Evolutionary conservation across 2,329 filamentous ascomycete species (phyloP).

Genomic region (Botrytis cinerea): DNA sequence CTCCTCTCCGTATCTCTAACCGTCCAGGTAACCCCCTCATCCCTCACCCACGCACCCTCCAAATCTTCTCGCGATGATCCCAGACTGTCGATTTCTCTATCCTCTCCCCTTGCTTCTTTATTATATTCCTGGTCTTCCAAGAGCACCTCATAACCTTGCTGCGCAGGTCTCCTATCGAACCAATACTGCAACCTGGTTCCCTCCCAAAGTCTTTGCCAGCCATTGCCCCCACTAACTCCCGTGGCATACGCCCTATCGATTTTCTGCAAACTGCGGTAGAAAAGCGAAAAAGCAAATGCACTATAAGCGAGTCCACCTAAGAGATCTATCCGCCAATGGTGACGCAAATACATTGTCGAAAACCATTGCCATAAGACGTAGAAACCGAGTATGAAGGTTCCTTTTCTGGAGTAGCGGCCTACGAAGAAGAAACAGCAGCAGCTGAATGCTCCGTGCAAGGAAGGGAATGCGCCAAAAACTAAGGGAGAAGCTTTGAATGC

Average conservation of each 20-base stretch:
- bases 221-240: slow-evolving; percentile 36
- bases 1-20: slow-evolving; percentile 20
- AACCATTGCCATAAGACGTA: slow-evolving; percentile 95
- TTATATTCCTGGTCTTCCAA: slow-evolving; percentile 9
- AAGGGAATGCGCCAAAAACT: slow-evolving; percentile 92
- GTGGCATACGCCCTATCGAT: slow-evolving; percentile 38
- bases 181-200: slow-evolving; percentile 34
- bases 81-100: background rate
- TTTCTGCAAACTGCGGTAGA: slow-evolving; percentile 35
- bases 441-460: slow-evolving; percentile 91
- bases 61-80: slow-evolving; percentile 26
- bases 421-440: slow-evolving; percentile 85
- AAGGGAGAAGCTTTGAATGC: slow-evolving; percentile 86
- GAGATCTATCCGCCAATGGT: slow-evolving; percentile 92
- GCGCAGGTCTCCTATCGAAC: slow-evolving; percentile 34
- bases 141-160: slow-evolving; percentile 28
- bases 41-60: slow-evolving; percentile 32
- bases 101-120: background rate
- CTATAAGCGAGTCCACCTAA: slow-evolving; percentile 80
- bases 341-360: slow-evolving; percentile 95
- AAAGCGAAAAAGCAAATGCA: slow-evolving; percentile 67
- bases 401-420: slow-evolving; percentile 48
- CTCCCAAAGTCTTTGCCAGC: slow-evolving; percentile 38
- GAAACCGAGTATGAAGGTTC: slow-evolving; percentile 65
- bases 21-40: slow-evolving; percentile 30